Evolutionary conservation across 495 filamentous ascomycete genomes (phyloP).

Genomic region (Aspergillus nidulans): DNA sequence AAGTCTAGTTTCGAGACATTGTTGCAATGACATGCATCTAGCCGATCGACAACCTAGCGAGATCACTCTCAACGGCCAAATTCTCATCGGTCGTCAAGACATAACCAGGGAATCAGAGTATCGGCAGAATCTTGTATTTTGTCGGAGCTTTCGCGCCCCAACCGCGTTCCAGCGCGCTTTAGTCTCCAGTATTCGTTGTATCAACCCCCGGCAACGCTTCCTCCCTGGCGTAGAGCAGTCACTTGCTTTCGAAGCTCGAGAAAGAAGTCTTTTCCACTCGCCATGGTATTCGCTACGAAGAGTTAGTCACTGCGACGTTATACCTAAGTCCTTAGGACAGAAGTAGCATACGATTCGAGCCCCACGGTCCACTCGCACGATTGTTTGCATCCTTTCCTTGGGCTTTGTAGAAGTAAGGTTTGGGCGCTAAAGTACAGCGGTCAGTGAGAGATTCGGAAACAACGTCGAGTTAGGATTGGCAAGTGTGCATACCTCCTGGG

Average conservation of each 20-base stretch:
- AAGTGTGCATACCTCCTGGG: constrained; percentile 22
- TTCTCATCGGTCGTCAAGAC: not conserved
- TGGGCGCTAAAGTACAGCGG: constrained; percentile 23
- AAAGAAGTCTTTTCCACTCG: constrained; percentile 52
- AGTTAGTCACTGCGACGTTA: constrained; percentile 14
- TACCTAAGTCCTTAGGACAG: not conserved
- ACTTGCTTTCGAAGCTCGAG: constrained; percentile 51
- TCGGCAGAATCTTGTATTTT: not conserved
- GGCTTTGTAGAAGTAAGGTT: constrained; percentile 36
- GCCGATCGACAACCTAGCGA: constrained; percentile 9
- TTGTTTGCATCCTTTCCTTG: constrained; percentile 37
- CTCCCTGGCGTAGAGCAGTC: constrained; percentile 37
- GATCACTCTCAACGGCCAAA: not conserved
- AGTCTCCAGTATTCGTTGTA: not conserved
- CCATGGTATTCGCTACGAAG: constrained; percentile 46
- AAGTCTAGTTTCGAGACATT: not conserved
- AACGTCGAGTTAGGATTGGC: not conserved
- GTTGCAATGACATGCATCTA: not conserved
- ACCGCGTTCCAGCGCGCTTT: not conserved
- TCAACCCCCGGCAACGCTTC: constrained; percentile 42
- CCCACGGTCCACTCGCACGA: constrained; percentile 42
- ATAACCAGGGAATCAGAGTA: not conserved
- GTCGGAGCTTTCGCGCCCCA: not conserved
- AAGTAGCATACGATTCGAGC: constrained; percentile 42
- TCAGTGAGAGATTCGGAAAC: constrained; percentile 10